These are phyloP conservation scores for Fusarium sororula DNA, from an alignment of 2,329 filamentous ascomycete species.

Conservation along the genomic window DNA sequence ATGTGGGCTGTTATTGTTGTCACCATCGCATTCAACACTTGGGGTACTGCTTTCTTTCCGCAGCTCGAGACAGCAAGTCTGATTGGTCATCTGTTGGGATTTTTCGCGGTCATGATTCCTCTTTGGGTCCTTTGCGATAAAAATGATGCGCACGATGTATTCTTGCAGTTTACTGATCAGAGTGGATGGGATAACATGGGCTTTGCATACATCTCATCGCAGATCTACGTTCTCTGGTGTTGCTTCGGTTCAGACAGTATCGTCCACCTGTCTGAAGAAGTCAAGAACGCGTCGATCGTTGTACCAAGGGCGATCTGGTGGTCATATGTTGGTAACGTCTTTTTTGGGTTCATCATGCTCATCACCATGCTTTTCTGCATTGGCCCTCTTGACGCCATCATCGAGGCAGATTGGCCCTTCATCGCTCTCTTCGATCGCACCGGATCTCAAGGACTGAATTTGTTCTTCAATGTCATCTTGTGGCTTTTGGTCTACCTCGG, in stretches of 20 bases:
- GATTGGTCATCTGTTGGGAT: conserved; percentile 6
- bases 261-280: conserved; percentile 13
- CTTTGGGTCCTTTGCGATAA: conserved; percentile 26
- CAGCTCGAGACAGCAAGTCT: conserved; percentile 19
- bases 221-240: conserved; percentile 25
- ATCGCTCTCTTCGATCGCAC: conserved; percentile 18
- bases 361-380: conserved; percentile 31
- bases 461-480: conserved; percentile 19
- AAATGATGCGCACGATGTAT: conserved; percentile 6
- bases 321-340: conserved; percentile 14
- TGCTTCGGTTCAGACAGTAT: conserved; percentile 28
- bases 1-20: conserved; percentile 28
- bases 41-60: conserved; percentile 19
- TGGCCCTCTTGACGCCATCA: conserved; percentile 1
- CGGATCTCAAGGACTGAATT: not conserved
- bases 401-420: conserved; percentile 18
- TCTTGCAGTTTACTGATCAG: conserved; percentile 23
- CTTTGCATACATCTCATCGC: conserved; percentile 21
- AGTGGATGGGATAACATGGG: conserved; percentile 26
- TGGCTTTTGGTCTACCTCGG: conserved; percentile 25
- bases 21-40: conserved; percentile 20
- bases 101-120: conserved; percentile 20
- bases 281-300: conserved; percentile 15
- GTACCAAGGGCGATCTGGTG: conserved; percentile 17
- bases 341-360: conserved; percentile 22